phyloP scores from a whole-genome alignment of 179 eudicot genomes.

The Drosera spatulata region DNA sequence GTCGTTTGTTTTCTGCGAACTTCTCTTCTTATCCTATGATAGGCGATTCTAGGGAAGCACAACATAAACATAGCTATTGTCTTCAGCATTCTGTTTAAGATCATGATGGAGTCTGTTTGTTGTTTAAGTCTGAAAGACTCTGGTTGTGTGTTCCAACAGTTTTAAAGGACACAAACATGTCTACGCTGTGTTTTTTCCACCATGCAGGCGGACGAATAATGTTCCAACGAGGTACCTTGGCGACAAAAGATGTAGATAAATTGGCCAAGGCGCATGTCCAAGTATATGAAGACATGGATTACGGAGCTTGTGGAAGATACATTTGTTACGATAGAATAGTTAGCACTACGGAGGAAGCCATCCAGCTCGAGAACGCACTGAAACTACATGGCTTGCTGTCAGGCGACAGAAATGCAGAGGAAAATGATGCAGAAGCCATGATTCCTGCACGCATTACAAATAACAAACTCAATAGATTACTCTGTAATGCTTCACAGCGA shows the following conservation, averaged over 20 bases:
- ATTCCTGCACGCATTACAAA: slow-evolving; percentile 6
- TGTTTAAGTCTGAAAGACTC: no score
- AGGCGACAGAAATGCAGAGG: slow-evolving; percentile 5
- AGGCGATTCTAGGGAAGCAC: no score
- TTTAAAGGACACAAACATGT: background rate
- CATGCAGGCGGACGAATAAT: slow-evolving; percentile 14
- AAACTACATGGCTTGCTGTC: slow-evolving; percentile 8
- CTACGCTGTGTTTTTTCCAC: background rate
- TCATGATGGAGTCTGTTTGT: no score
- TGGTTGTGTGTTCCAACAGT: no score
- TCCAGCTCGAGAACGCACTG: slow-evolving; percentile 6
- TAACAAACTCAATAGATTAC: slow-evolving; percentile 10
- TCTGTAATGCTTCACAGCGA: slow-evolving; percentile 7
- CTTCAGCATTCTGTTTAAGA: no score
- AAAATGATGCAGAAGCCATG: background rate
- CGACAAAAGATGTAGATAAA: slow-evolving; percentile 7
- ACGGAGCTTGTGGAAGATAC: slow-evolving; percentile 9
- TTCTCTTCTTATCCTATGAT: no score
- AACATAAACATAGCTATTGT: no score
- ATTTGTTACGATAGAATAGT: slow-evolving; percentile 3
- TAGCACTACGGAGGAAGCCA: background rate
- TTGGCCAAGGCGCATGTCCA: slow-evolving; percentile 10
- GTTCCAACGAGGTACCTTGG: slow-evolving; percentile 14
- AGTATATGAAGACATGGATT: slow-evolving; percentile 11
- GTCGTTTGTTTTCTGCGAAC: no score